phyloP scores from a whole-genome alignment of 495 filamentous ascomycete genomes.

The Podospora tetraspora region DNA sequence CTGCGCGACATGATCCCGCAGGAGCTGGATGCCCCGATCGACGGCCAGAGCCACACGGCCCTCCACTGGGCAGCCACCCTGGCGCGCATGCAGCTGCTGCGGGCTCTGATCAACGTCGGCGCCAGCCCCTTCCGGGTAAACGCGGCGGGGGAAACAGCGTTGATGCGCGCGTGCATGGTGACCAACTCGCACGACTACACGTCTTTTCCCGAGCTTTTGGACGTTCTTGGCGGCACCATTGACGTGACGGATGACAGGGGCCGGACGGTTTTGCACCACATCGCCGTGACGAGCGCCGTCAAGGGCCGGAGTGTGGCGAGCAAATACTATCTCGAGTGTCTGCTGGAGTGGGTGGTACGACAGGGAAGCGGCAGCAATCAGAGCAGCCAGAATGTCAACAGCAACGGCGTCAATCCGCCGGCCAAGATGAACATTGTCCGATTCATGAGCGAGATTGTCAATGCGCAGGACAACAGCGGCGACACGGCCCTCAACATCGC shows the following conservation, averaged over 20 bases:
- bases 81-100: conserved; percentile 72
- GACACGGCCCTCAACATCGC: conserved; percentile 94
- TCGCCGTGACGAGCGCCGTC: conserved; percentile 88
- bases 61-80: conserved; percentile 97
- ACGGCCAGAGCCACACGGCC: conserved; percentile 78
- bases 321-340: conserved; percentile 86
- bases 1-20: conserved; percentile 59
- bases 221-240: conserved; percentile 83
- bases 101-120: conserved; percentile 73
- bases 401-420: conserved; percentile 25
- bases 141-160: conserved; percentile 77
- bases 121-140: conserved; percentile 86
- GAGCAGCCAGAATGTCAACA: conserved; percentile 47
- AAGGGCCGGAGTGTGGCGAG: conserved; percentile 79
- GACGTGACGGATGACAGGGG: conserved; percentile 84
- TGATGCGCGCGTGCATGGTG: conserved; percentile 82
- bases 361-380: conserved; percentile 66
- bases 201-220: conserved; percentile 76
- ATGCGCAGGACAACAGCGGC: conserved; percentile 82
- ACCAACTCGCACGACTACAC: conserved; percentile 85
- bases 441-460: conserved; percentile 95
- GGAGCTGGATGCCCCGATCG: conserved; percentile 86
- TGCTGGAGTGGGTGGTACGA: conserved; percentile 89
- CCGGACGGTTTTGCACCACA: conserved; percentile 90
- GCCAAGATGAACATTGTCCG: conserved; percentile 75